phyloP scores from a whole-genome alignment of 768 basidiomycete genomes.

The Pleurotus giganteus region DNA sequence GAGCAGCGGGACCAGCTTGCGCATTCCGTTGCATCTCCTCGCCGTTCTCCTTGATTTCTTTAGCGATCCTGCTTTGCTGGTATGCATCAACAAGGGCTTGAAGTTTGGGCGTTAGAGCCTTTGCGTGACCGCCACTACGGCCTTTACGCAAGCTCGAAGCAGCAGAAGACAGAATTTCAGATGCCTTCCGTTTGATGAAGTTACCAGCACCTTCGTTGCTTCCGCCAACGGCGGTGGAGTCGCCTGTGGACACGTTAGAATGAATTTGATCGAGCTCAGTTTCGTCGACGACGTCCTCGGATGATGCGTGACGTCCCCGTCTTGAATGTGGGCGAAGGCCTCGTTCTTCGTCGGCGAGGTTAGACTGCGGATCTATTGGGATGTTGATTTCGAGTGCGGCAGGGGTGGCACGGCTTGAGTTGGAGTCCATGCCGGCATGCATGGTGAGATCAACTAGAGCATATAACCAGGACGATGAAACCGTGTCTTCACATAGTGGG shows the following conservation, averaged over 20 bases:
- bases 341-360: conserved; percentile 69
- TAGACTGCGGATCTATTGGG: conserved; percentile 34
- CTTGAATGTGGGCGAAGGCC: conserved; percentile 35
- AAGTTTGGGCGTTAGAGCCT: conserved; percentile 55
- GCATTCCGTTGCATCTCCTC: conserved; percentile 41
- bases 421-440: conserved; percentile 46
- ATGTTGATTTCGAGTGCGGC: conserved; percentile 37
- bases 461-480: background rate
- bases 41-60: conserved; percentile 60
- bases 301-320: conserved; percentile 32
- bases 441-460: conserved; percentile 68
- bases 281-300: conserved; percentile 16
- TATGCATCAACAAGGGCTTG: conserved; percentile 73
- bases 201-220: background rate
- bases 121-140: conserved; percentile 15
- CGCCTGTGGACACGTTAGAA: conserved; percentile 39
- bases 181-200: conserved; percentile 70
- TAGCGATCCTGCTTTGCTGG: conserved; percentile 62
- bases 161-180: conserved; percentile 66
- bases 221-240: conserved; percentile 36
- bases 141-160: conserved; percentile 26
- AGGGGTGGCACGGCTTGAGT: conserved; percentile 31
- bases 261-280: conserved; percentile 56
- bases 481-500: background rate
- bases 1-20: conserved; percentile 10